Percentiles rank a stretch among this genome's conserved stretches.
Conservation (phyloP, 495 filamentous ascomycete species). For the Lophium mytilinum region DNA sequence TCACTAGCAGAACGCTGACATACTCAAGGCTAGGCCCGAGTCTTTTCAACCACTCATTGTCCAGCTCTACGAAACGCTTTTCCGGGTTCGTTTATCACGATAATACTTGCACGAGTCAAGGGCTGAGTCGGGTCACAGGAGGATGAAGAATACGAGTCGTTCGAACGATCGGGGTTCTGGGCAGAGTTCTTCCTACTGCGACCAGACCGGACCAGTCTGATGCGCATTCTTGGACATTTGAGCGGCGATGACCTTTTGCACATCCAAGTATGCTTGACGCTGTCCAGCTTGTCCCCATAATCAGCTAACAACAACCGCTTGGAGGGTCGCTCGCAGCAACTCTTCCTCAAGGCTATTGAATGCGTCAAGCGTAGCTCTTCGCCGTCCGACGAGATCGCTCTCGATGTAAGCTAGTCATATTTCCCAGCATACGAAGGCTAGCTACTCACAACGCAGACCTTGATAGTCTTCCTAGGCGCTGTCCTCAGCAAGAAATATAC, state of each 20-base stretch:
- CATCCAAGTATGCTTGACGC: slow-evolving; percentile 46
- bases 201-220: slow-evolving; percentile 62
- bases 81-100: slow-evolving; percentile 52
- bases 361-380: slow-evolving; percentile 55
- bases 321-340: slow-evolving; percentile 62
- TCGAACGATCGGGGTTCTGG: slow-evolving; percentile 94
- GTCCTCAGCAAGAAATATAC: slow-evolving; percentile 86
- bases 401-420: slow-evolving; percentile 60
- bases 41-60: slow-evolving; percentile 90
- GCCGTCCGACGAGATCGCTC: slow-evolving; percentile 66
- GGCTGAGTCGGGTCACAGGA: slow-evolving; percentile 32
- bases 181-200: slow-evolving; percentile 84
- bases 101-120: background rate
- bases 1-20: no score
- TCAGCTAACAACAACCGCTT: slow-evolving; percentile 2
- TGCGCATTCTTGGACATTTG: slow-evolving; percentile 56
- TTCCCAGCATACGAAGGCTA: background rate
- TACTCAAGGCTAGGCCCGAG: slow-evolving; percentile 59
- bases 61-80: slow-evolving; percentile 76
- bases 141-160: slow-evolving; percentile 55
- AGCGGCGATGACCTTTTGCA: slow-evolving; percentile 67
- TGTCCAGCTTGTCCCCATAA: background rate
- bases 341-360: slow-evolving; percentile 66
- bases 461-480: slow-evolving; percentile 76
- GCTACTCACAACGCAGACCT: slow-evolving; percentile 58